Conservation (phyloP, 1,284 basidiomycete genomes). For the Ganoderma multipileum region DNA sequence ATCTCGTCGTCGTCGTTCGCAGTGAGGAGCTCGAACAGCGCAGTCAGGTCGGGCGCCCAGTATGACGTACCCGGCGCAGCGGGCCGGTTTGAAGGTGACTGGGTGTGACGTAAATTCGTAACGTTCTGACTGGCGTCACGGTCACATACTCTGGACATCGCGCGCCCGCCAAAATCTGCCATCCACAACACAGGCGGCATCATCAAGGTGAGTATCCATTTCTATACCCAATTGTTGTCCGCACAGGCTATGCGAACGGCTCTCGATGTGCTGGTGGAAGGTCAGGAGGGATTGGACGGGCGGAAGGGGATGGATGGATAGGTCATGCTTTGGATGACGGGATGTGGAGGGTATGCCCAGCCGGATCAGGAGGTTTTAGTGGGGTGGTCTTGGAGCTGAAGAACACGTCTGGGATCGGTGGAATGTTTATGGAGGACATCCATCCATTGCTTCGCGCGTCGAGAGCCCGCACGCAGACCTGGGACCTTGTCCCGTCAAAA, state of each 20-base stretch:
- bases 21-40: neutral
- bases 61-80: slow-evolving; percentile 4
- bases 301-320: slow-evolving; percentile 30
- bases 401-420: neutral
- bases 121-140: slow-evolving; percentile 3
- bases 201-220: slow-evolving; percentile 31
- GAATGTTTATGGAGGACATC: too few relatives aligned
- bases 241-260: slow-evolving; percentile 21
- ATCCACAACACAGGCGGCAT: slow-evolving; percentile 34
- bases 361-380: slow-evolving; percentile 1
- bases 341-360: slow-evolving; percentile 6
- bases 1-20: slow-evolving; percentile 3
- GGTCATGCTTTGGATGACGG: slow-evolving; percentile 28
- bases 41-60: neutral
- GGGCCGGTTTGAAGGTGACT: neutral
- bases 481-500: neutral
- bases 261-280: slow-evolving; percentile 17
- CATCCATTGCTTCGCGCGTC: neutral
- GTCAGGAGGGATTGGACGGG: slow-evolving; percentile 12
- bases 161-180: slow-evolving; percentile 26
- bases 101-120: neutral
- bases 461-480: neutral
- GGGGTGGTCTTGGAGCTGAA: neutral
- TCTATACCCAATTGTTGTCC: slow-evolving; percentile 15
- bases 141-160: slow-evolving; percentile 25